phyloP scores from a whole-genome alignment of 2,329 filamentous ascomycete genomes.

The Ophiostoma populinum region DNA sequence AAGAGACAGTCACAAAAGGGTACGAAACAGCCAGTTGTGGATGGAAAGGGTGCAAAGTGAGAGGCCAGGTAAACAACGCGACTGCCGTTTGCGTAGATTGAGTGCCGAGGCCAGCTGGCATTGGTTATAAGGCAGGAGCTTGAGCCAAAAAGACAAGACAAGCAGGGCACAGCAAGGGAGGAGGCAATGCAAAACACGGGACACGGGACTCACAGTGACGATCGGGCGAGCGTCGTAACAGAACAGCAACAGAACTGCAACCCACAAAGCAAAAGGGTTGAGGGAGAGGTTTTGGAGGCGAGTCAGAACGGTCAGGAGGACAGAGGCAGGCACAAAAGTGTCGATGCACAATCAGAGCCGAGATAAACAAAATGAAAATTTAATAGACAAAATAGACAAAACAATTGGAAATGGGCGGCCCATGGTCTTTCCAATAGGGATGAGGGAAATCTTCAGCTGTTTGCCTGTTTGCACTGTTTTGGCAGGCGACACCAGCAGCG shows the following conservation, averaged over 20 bases:
- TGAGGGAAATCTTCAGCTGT: constrained; percentile 6
- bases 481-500: constrained; percentile 1
- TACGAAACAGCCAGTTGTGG: too few relatives aligned
- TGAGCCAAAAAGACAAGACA: not conserved
- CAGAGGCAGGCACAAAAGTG: not conserved
- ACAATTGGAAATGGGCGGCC: not conserved
- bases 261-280: not conserved
- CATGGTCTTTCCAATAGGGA: constrained; percentile 6
- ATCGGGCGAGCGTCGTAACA: not conserved
- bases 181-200: not conserved
- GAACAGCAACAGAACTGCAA: not conserved
- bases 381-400: not conserved
- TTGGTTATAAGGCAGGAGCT: not conserved
- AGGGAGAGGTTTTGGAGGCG: not conserved
- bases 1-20: not conserved
- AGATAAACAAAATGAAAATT: not conserved
- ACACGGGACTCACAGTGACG: too few relatives aligned
- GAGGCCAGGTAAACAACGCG: too few relatives aligned
- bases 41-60: too few relatives aligned
- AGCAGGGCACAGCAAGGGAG: not conserved
- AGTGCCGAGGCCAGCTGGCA: constrained; percentile 1
- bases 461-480: too few relatives aligned
- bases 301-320: not conserved
- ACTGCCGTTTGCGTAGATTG: not conserved
- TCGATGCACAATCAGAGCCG: not conserved